Evolutionary conservation across 139 green algal genomes (phyloP).

Genomic region (Closterium sp.): DNA sequence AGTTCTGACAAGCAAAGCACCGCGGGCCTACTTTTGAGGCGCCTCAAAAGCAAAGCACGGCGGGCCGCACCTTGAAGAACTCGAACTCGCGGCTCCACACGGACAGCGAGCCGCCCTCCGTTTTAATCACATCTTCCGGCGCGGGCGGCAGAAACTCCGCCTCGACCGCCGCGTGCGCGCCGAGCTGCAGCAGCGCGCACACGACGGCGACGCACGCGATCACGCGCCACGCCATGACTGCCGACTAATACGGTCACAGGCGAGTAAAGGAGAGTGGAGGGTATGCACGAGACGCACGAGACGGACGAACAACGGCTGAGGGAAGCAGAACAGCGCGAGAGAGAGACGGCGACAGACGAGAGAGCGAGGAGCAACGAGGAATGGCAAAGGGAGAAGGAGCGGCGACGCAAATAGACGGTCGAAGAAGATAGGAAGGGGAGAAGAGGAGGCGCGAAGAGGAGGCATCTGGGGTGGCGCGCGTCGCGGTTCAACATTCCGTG

Average conservation of each 20-base stretch:
- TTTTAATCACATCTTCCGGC: constrained; percentile 2
- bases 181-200: neutral
- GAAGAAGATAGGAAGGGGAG: too few species aligned
- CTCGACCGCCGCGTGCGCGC: neutral
- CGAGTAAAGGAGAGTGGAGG: too few species aligned
- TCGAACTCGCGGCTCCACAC: neutral
- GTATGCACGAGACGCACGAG: too few species aligned
- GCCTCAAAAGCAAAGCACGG: too few species aligned
- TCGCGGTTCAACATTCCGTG: neutral
- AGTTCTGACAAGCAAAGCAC: neutral
- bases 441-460: neutral
- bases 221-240: neutral
- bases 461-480: neutral
- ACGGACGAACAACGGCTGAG: neutral
- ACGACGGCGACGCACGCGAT: neutral
- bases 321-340: neutral
- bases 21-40: too few species aligned
- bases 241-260: too few species aligned
- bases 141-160: neutral
- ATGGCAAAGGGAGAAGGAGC: neutral
- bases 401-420: neutral
- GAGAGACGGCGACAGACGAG: neutral
- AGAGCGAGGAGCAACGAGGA: neutral
- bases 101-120: constrained; percentile 3
- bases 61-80: neutral